Percentiles rank a stretch among this genome's conserved stretches.
phyloP scores from a whole-genome alignment of 768 basidiomycete genomes.

The Sarcodon sp. region DNA sequence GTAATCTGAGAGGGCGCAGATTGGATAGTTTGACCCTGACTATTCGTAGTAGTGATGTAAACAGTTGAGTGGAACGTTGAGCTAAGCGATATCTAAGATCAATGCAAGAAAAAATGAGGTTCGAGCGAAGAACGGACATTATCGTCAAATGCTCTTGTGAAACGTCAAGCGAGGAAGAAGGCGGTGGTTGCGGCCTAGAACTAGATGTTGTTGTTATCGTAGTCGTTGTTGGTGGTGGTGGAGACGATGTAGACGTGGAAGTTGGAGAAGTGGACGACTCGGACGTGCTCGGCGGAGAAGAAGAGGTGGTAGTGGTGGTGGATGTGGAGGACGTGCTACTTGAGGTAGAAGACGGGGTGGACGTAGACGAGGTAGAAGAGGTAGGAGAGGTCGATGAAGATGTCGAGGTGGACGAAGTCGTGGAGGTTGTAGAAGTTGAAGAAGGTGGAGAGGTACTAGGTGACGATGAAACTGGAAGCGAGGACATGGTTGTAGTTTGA shows the following conservation, averaged over 20 bases:
- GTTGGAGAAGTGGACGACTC: slow-evolving; percentile 3
- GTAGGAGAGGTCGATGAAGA: slow-evolving; percentile 6
- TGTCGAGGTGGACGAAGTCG: slow-evolving; percentile 9
- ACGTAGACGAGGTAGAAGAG: slow-evolving; percentile 4
- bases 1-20: slow-evolving; percentile 49
- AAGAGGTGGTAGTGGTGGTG: slow-evolving; percentile 1
- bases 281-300: slow-evolving; percentile 4
- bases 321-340: slow-evolving; percentile 10
- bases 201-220: slow-evolving; percentile 10
- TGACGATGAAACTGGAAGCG: not conserved
- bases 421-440: slow-evolving; percentile 8
- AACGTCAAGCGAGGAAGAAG: slow-evolving; percentile 3
- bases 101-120: not conserved
- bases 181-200: slow-evolving; percentile 1
- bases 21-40: slow-evolving; percentile 30
- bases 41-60: slow-evolving; percentile 49
- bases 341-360: slow-evolving; percentile 4
- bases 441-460: slow-evolving; percentile 5
- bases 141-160: slow-evolving; percentile 1
- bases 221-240: not conserved
- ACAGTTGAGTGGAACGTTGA: slow-evolving; percentile 40
- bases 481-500: slow-evolving; percentile 3
- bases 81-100: slow-evolving; percentile 18
- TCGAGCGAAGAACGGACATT: slow-evolving; percentile 2
- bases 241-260: slow-evolving; percentile 1